Percentiles rank a stretch among this genome's conserved stretches.
These are phyloP conservation scores for Candida mattraensis DNA, from an alignment of 805 yeast genomes.

Conservation along the genomic window DNA sequence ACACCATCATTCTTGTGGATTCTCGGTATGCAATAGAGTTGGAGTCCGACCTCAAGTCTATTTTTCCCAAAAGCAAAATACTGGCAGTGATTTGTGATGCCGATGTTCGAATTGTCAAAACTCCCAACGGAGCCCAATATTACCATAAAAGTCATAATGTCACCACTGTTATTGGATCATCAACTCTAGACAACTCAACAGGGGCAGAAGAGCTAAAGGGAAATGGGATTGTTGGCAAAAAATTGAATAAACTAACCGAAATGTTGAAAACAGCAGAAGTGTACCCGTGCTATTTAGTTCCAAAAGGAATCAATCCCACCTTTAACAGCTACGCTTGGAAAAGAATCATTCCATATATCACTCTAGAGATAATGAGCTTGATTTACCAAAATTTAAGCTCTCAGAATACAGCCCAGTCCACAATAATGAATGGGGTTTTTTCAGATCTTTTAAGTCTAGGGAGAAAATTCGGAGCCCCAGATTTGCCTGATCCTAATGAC, in stretches of 20 bases:
- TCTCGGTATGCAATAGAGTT: conserved; percentile 24
- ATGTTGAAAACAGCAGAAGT: conserved; percentile 26
- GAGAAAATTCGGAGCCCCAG: conserved; percentile 24
- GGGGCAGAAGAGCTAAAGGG: conserved; percentile 21
- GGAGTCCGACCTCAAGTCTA: conserved; percentile 16
- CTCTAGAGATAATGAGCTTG: conserved; percentile 23
- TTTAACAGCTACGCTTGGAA: conserved; percentile 32
- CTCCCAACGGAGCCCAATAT: conserved; percentile 12
- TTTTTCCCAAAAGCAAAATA: conserved; percentile 14
- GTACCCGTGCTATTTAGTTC: conserved; percentile 26
- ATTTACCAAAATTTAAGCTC: conserved; percentile 22
- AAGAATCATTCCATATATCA: conserved; percentile 25
- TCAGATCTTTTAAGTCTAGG: conserved; percentile 26
- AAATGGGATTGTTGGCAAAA: conserved; percentile 19
- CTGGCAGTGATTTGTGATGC: conserved; percentile 30
- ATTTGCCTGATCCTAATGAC: conserved; percentile 27
- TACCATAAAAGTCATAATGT: conserved; percentile 24
- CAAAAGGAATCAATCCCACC: conserved; percentile 29
- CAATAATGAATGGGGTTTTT: conserved; percentile 23
- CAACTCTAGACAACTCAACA: conserved; percentile 7
- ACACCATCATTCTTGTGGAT: conserved; percentile 30
- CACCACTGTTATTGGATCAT: conserved; percentile 28
- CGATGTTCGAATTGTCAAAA: conserved; percentile 19
- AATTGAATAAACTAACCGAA: conserved; percentile 20
- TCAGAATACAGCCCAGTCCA: conserved; percentile 3